phyloP scores from a whole-genome alignment of 1,284 basidiomycete species.

The Heliocybe sulcata region DNA sequence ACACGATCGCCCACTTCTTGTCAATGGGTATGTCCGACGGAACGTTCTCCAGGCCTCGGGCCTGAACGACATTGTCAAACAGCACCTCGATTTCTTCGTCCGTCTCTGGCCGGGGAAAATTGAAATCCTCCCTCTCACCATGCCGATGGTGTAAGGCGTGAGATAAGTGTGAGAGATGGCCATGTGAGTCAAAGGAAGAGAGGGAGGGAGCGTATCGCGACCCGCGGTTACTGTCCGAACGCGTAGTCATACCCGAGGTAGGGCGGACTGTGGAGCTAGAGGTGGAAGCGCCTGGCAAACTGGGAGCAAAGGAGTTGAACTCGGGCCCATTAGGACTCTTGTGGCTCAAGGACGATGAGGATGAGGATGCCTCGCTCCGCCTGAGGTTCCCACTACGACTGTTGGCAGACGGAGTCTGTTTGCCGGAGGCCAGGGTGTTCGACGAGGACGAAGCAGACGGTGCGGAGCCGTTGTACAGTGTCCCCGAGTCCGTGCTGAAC shows the following conservation, averaged over 20 bases:
- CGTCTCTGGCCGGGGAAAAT: constrained; percentile 65
- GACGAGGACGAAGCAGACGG: constrained; percentile 22
- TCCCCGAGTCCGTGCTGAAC: constrained; percentile 51
- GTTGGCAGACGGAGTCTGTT: constrained; percentile 18
- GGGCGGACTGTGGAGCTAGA: constrained; percentile 38
- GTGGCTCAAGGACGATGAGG: constrained; percentile 14
- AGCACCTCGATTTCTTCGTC: constrained; percentile 72
- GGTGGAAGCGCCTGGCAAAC: constrained; percentile 14
- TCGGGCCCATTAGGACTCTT: constrained; percentile 18
- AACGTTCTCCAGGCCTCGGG: constrained; percentile 56
- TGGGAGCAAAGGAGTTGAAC: constrained; percentile 23
- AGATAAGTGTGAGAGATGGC: constrained; percentile 48
- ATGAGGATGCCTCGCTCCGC: constrained; percentile 44
- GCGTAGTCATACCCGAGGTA: constrained; percentile 43
- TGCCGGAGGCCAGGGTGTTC: constrained; percentile 18
- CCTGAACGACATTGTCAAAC: constrained; percentile 70
- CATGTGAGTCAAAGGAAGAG: constrained; percentile 38
- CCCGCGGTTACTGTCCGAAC: constrained; percentile 49
- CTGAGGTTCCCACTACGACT: constrained; percentile 34
- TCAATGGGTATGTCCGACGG: constrained; percentile 51
- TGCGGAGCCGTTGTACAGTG: constrained; percentile 43
- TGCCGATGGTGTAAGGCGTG: constrained; percentile 39
- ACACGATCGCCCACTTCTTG: constrained; percentile 92
- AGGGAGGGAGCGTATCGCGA: constrained; percentile 59
- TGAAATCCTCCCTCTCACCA: constrained; percentile 51